Conservation (phyloP, 768 basidiomycete genomes). For the Lyophyllum shimeji region DNA sequence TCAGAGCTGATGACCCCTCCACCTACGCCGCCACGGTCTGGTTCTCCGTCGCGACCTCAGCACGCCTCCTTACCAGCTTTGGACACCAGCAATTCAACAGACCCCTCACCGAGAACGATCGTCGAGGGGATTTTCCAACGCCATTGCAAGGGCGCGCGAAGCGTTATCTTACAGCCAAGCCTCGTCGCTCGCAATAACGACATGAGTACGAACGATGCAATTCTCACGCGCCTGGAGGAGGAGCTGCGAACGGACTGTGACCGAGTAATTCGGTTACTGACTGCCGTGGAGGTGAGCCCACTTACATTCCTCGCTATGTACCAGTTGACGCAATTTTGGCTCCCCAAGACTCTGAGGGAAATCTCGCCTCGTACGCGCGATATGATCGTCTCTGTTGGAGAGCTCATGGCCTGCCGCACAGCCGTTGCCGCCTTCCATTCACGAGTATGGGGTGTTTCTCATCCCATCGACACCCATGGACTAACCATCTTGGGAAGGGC, state of each 20-base stretch:
- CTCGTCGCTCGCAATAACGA: not conserved
- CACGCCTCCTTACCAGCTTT: too few relatives aligned
- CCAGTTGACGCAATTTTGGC: too few relatives aligned
- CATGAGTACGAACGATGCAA: not conserved
- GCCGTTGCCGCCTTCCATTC: constrained; percentile 10
- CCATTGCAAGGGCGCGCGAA: too few relatives aligned
- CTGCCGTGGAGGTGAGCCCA: constrained; percentile 4
- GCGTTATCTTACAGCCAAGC: too few relatives aligned
- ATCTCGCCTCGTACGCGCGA: constrained; percentile 6
- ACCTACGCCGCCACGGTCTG: too few relatives aligned
- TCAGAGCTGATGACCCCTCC: too few relatives aligned
- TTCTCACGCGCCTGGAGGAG: not conserved
- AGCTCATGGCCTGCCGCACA: constrained; percentile 12
- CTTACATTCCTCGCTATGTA: not conserved
- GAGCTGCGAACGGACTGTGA: constrained; percentile 5
- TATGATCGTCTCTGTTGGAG: constrained; percentile 7
- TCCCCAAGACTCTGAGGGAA: not conserved
- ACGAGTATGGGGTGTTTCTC: not conserved
- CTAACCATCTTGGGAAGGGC: too few relatives aligned
- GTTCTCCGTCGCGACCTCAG: too few relatives aligned
- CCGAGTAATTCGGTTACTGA: not conserved
- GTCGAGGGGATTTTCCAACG: too few relatives aligned
- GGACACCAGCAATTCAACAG: too few relatives aligned
- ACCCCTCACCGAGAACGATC: too few relatives aligned
- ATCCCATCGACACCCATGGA: too few relatives aligned